Evolutionary conservation across 345 rosid species (phyloP), one percentile per base, ranked within the genome.

Genomic region (Eucalyptus sp.): DNA sequence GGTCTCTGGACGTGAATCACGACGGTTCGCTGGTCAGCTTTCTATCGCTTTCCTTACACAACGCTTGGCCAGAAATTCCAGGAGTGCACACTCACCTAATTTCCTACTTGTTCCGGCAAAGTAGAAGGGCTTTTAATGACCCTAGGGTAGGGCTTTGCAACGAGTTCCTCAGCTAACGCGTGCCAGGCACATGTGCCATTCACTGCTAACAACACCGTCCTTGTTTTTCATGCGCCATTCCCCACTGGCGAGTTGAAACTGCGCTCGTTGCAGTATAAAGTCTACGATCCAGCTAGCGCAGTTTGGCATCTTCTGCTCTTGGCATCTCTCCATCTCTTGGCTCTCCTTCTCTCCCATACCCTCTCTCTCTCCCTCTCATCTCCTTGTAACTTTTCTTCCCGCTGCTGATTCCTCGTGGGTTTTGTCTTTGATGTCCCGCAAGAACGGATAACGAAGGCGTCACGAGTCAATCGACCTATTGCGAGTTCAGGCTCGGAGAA

Each of bases 261-360:
- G 48, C 4, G 48, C 62, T 18, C 62, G 3, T 41, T 20, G 27
- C 48, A 5, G 48, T 37, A 76, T 76, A 76, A 50, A 81, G 76
- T 18, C 68, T 87, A 64, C 91, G 93, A 92, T 92, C 94, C 92
- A 62, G 86, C 92, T 44, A 52, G 49, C 76, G 33, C 51, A 12
- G 86, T 54, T 88, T 29, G 89, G 97, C 95, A 94, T 96, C 96
- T 96, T 89, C 25, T 17, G 83, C 86, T 89, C 90, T 93, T 83
- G 87, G 96, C 94, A 96, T 94, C 94, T 94, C 58, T 46, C 22
- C 86, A 86, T 43, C 33, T 37, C 33, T 27, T 84, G 68, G 33
- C 9, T 22, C 44, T 33, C n/a, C 44, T 44, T 89, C 92, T 91
- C 90, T 94, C 50, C 13, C 43, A 50, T 31, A 25, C 31, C 85